Evolutionary conservation across 768 basidiomycete species (phyloP), one percentile per base, ranked within the genome.

Genomic region (Filobasidium floriforme): DNA sequence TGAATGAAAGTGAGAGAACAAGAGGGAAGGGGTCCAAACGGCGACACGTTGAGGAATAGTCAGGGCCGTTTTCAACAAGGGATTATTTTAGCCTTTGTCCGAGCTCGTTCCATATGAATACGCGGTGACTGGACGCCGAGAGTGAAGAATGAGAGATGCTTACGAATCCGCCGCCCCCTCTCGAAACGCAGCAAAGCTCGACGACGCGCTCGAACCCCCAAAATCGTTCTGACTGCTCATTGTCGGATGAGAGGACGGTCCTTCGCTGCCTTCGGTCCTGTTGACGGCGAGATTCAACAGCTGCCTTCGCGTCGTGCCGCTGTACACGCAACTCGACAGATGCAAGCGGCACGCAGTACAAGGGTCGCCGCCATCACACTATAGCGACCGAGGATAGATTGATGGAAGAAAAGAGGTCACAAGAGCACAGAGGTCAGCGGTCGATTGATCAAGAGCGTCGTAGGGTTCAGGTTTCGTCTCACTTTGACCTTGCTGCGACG

Each of bases 331-430:
- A 1, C 37, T 43, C 26, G 66, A 67, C 19, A n/a, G 51, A 43
- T 67, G 66, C 29, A 61, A 10, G 15, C 61, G 52, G 55, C 66
- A 67, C 11, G 66, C 54, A 15, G 66, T 46, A 46, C 66, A 67
- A 10, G 66, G 66, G 41, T 62, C 61, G 22, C 61, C 66, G 49
- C 66, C 66, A 29, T 67, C 61, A 41, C 66, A 67, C 66, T 67
- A 28, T 52, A 15, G 14, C 22, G 24, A 54, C 6, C 26, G 7
- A 15, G 9, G 10, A 44, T 29, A 19, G 18, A 5, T 26, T 10
- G 26, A 22, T 44, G 6, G 26, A 37, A 22, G 1, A 1, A 29
- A 9, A 24, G 22, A 26, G 14, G 32, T 37, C 32, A 3, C 3
- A 9, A 37, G 32, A 37, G 9, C 4, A 3, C 32, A 37, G 32